Conservation (phyloP, 2,329 filamentous ascomycete genomes). For the Colletotrichum nymphaeae region DNA sequence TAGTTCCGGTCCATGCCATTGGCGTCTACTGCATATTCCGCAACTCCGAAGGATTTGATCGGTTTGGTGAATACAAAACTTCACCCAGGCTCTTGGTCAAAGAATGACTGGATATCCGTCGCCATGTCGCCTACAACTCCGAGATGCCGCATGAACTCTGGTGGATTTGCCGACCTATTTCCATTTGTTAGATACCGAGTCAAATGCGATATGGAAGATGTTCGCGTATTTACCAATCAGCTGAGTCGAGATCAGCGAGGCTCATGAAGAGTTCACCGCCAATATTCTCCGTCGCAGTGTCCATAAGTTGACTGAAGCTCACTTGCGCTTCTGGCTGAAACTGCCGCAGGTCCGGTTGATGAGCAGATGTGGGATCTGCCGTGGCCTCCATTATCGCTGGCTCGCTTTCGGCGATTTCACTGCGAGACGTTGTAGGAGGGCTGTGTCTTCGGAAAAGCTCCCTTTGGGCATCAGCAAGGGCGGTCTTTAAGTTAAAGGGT, state of each 20-base stretch:
- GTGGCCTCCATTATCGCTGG: too few relatives aligned
- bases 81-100: constrained; percentile 7
- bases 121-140: background rate
- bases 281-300: background rate
- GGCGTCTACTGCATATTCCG: too few relatives aligned
- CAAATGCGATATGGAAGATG: background rate
- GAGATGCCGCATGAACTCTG: constrained; percentile 24
- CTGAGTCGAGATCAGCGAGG: constrained; percentile 6
- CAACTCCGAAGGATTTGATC: too few relatives aligned
- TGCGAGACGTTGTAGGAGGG: too few relatives aligned
- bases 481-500: background rate
- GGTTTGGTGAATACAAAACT: too few relatives aligned
- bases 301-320: background rate
- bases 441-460: background rate
- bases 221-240: constrained; percentile 13
- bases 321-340: too few relatives aligned
- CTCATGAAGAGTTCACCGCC: constrained; percentile 14
- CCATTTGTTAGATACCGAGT: background rate
- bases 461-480: background rate
- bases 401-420: too few relatives aligned
- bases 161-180: constrained; percentile 20
- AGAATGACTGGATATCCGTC: constrained; percentile 12
- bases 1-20: too few relatives aligned
- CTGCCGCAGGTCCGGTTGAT: too few relatives aligned
- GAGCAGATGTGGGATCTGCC: too few relatives aligned